Evolutionary conservation across 140 eudicot genomes (phyloP), one percentile per base, ranked within the genome.

Genomic region (Cichorium intybus): DNA sequence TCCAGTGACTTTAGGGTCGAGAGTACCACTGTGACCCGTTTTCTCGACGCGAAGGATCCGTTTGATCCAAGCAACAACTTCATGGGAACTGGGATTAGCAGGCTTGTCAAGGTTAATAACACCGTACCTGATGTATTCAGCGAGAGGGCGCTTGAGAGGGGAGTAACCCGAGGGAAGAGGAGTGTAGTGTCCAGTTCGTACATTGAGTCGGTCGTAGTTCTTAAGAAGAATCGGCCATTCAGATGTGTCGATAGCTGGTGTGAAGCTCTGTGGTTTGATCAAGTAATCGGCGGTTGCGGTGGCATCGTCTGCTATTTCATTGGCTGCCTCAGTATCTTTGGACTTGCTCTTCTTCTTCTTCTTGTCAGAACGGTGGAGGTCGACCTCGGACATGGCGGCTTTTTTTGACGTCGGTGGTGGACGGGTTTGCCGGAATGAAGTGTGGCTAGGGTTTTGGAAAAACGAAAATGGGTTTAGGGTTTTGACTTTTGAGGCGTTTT

Each of bases 21-120:
- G 79, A 1, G 97, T 90, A 0, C 97, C 95, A 6, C 84, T 74
- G 23, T 90, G 97, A 6, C 97, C 97, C 2, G 95, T 90, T 70
- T 90, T 90, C 26, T 87, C 95, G 20, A 84, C 97, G 4, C 95
- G 80, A 3, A 90, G 75, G 47, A 90, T 87, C 0, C 97, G 87
- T 47, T 90, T 90, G 22, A 90, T 90, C 97, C 97, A 90, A 0
- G 97, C 97, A 1, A 90, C 97, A 18, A 90, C 97, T 23, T 90
- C 97, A 16, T 90, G 97, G 0, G 95, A 87, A 10, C 95, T 87
- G 0, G 97, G 97, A 26, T 90, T 90, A 0, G 97, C 87, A 14
- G 97, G 97, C 23, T 90, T 90, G 45, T 90, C 97, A 9, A 90
- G 82, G 35, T 90, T 90, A 41, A 90, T 69, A 12, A 90, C 81